A percentile compares a stretch with the other conserved stretches of the same genome.
Evolutionary conservation across 2,329 filamentous ascomycete genomes (phyloP).

Genomic region (Canariomyces notabilis): DNA sequence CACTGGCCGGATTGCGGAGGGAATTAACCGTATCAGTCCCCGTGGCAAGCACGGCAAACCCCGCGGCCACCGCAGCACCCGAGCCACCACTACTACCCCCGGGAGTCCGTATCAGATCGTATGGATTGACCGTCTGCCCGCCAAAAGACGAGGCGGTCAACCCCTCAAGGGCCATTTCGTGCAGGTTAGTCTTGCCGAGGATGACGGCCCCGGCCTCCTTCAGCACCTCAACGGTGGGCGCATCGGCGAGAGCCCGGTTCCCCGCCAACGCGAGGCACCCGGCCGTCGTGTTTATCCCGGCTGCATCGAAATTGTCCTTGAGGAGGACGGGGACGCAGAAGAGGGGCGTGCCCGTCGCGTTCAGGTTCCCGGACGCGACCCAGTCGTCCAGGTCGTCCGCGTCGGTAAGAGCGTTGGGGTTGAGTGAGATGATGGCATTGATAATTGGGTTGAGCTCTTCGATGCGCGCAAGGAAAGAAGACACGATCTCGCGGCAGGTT

Average conservation of each 20-base stretch:
- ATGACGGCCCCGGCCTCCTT: conserved; percentile 50
- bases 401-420: conserved; percentile 36
- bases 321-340: conserved; percentile 59
- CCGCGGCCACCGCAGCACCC: conserved; percentile 51
- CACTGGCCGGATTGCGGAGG: conserved; percentile 55
- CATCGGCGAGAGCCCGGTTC: conserved; percentile 42
- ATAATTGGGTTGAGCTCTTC: conserved; percentile 50
- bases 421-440: conserved; percentile 53
- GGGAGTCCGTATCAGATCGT: conserved; percentile 59
- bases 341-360: conserved; percentile 43
- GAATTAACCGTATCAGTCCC: conserved; percentile 61
- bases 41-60: conserved; percentile 53
- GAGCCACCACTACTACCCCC: conserved; percentile 61
- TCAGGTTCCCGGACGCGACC: conserved; percentile 45
- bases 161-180: conserved; percentile 61
- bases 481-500: conserved; percentile 51
- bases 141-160: conserved; percentile 57
- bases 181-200: conserved; percentile 56
- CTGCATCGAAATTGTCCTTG: conserved; percentile 60
- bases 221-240: conserved; percentile 46
- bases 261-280: conserved; percentile 45
- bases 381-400: conserved; percentile 47
- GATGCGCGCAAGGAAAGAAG: conserved; percentile 52
- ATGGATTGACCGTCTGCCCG: conserved; percentile 62
- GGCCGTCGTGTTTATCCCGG: conserved; percentile 53